Evolutionary conservation across 495 filamentous ascomycete species (phyloP), one percentile per base, ranked within the genome.

Genomic region (Evernia prunastri): DNA sequence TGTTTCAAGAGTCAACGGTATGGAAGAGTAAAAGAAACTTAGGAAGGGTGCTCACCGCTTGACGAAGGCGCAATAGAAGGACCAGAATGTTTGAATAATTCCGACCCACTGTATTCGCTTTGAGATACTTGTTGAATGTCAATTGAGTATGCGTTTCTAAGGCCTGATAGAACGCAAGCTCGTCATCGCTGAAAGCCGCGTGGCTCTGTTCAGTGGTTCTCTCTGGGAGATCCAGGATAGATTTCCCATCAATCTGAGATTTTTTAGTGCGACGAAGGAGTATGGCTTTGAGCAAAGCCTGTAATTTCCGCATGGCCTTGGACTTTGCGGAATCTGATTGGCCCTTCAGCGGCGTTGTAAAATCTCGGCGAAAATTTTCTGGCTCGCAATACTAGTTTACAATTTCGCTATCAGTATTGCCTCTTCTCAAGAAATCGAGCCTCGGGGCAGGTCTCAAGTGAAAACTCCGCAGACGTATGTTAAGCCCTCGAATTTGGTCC

Each of bases 1-100:
- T 33, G 0, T 33, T 18, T 54, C 15, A 33, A 54, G 29, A 31
- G 6, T 33, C 29, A 54, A 33, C 6, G 15, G 17, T 29, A 20
- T 54, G 6, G 8, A 20, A 54, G 29, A 11, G 27, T 15, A 11
- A 29, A 20, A 20, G 9, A 5, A 33, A 29, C 51, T 54, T 29
- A 20, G 27, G 33, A 54, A 54, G 17, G 29, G 29, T 33, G 29
- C 51, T 54, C 20, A 54, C 51, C n/a, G 89, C 89, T 74, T 98
- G 94, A n/a, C 90, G 83, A 12, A 98, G 83, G 18, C 93, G 89
- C 17, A 98, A 80, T 54, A 98, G 82, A 29, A 96, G 80, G 36
- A 95, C 87, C 23, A 97, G 79, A 53, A 97, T 87, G 67, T 89
- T 89, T 9, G 86, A 88, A 71, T 96, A 97, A 66, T 94, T 87